These are phyloP conservation scores for Nemania bipapillata DNA, from an alignment of 2,329 filamentous ascomycete genomes.

Conservation along the genomic window DNA sequence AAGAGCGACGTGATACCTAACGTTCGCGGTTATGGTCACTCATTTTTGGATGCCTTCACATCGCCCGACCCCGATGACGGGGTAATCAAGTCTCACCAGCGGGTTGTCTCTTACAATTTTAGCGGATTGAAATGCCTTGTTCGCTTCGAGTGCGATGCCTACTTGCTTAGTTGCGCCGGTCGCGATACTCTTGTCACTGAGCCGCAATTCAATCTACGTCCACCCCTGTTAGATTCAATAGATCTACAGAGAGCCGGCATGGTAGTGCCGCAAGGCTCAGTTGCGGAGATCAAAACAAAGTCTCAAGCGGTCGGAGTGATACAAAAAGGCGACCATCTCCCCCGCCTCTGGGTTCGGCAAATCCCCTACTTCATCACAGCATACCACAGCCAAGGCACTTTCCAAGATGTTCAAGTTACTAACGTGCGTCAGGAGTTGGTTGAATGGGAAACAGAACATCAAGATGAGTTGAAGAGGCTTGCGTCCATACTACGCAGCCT, in stretches of 20 bases:
- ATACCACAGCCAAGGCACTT: conserved; percentile 40
- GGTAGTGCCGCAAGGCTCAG: conserved; percentile 36
- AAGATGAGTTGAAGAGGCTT: conserved; percentile 38
- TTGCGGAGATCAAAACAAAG: conserved; percentile 44
- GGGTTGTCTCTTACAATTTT: conserved; percentile 44
- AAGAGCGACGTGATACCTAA: conserved; percentile 41
- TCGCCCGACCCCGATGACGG: conserved; percentile 25
- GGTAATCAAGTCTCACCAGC: conserved; percentile 43
- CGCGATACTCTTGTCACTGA: background rate
- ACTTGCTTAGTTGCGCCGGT: conserved; percentile 17
- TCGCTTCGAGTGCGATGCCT: conserved; percentile 45
- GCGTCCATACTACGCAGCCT: conserved; percentile 39
- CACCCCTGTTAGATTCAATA: background rate
- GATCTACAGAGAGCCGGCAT: conserved; percentile 16
- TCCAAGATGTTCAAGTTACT: conserved; percentile 37
- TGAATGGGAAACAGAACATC: conserved; percentile 42
- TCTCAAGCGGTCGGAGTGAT: conserved; percentile 28
- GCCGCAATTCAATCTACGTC: background rate
- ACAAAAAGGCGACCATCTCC: conserved; percentile 39
- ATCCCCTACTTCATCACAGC: conserved; percentile 42
- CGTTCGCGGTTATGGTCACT: conserved; percentile 43
- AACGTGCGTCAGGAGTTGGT: conserved; percentile 31
- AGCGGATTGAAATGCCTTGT: conserved; percentile 42
- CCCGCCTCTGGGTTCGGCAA: conserved; percentile 45
- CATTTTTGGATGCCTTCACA: conserved; percentile 44